phyloP scores from a whole-genome alignment of 164 flowering plant species.

The Pachysandra terminalis region DNA sequence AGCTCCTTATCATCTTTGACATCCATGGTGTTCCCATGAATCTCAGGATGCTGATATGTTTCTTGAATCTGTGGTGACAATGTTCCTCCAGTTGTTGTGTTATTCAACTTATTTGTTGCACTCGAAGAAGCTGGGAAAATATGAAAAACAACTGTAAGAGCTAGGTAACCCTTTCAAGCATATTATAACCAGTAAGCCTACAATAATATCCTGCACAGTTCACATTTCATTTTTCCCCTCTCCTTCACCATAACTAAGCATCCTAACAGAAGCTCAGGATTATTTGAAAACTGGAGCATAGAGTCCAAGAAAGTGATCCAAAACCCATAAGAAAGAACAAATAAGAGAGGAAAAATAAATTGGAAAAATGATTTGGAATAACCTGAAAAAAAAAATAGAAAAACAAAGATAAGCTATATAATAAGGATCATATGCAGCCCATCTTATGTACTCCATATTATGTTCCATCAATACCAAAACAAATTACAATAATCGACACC shows the following conservation, averaged over 20 bases:
- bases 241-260: background rate
- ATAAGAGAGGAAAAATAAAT: background rate
- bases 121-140: slow-evolving; percentile 16
- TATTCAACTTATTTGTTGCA: background rate
- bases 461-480: no score
- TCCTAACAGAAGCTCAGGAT: background rate
- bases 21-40: background rate
- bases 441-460: background rate
- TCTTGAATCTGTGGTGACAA: slow-evolving; percentile 8
- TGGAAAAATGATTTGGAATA: no score
- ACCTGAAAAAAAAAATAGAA: background rate
- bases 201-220: background rate
- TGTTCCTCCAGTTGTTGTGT: background rate
- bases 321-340: background rate
- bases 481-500: no score
- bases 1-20: slow-evolving; percentile 10
- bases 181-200: background rate
- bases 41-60: background rate
- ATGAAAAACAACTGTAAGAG: background rate
- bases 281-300: background rate
- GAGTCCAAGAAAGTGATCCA: background rate
- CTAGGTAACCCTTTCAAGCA: background rate
- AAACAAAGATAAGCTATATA: no score
- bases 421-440: background rate
- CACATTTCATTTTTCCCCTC: background rate